Evolutionary conservation across 2,329 filamentous ascomycete genomes (phyloP), one percentile per base, ranked within the genome.

Genomic region (Zymoseptoria passerinii): DNA sequence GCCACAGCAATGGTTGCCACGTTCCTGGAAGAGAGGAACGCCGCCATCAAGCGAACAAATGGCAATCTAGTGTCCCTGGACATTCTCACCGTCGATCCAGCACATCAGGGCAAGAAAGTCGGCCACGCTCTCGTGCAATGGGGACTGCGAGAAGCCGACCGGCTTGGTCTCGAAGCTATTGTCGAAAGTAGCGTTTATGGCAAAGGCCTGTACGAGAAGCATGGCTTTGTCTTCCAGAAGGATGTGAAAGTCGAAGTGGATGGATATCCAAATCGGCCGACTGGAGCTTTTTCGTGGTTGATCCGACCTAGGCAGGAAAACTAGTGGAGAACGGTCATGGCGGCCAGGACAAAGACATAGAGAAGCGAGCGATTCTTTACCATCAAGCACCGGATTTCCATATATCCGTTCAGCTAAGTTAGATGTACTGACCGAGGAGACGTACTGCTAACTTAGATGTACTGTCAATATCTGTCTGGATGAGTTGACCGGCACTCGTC

Each of bases 171-270:
- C 7, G 65, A 67, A 48, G 63, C 68, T 19, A 62, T 70, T 8
- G 69, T 71, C 29, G 69, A 71, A 62, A 68, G 66, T 53, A 67
- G 65, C 23, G 54, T 61, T 18, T 67, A 55, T 57, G 69, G 68
- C 8, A 68, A 65, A 53, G 62, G 66, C 1, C 54, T 69, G 50
- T 71, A 71, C 49, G 61, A 67, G 63, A 70, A 70, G 66, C 62
- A 70, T 55, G 69, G 69, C 9, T 71, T 67, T 52, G 60, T 65
- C 6, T 70, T 67, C 53, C 53, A 66, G 19, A 68, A 66, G 57
- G 62, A 68, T 59, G 63, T 66, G 4, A 54, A 56, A 5, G 44
- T 66, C 5, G 52, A 59, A 13, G 56, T 63, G n/a, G 60, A 62
- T 16, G 59, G 48, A 19, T 65, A 65, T 57, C 52, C 29, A 27